phyloP scores from a whole-genome alignment of 345 rosid species.

The Gossypium rotundifolium region DNA sequence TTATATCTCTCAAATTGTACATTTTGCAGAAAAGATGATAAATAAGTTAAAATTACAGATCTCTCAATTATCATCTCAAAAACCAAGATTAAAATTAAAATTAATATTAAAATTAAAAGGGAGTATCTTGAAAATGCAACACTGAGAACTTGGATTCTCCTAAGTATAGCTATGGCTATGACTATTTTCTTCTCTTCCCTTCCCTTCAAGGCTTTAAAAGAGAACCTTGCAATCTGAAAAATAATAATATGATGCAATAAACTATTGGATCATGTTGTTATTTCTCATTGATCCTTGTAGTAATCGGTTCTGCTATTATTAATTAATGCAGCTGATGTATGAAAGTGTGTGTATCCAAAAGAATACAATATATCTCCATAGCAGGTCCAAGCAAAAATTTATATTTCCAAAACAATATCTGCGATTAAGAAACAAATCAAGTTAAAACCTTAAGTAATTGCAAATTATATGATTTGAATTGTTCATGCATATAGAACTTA shows the following conservation, averaged over 20 bases:
- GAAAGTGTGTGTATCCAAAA: too few relatives aligned
- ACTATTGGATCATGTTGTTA: not conserved
- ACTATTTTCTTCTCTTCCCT: not conserved
- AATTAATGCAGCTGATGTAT: not conserved
- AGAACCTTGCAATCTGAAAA: not conserved
- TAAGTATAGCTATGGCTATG: not conserved
- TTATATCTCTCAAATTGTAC: not conserved
- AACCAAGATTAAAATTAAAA: not conserved
- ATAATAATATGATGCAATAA: not conserved
- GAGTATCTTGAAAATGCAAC: not conserved
- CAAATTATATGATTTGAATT: not conserved
- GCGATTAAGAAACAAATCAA: not conserved
- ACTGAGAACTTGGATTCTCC: not conserved
- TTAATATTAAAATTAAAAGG: not conserved
- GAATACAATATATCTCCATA: not conserved
- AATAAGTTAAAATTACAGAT: not conserved
- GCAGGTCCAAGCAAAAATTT: not conserved
- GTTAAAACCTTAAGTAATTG: not conserved
- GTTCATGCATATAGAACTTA: conserved; percentile 21
- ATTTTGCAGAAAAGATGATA: not conserved
- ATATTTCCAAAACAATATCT: conserved; percentile 14
- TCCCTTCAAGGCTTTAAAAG: too few relatives aligned
- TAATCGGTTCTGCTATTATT: not conserved
- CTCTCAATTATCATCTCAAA: not conserved
- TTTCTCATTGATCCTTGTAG: not conserved